These are phyloP conservation scores for Eremochloa ophiuroides DNA, from an alignment of 176 grass and related monocot species.

Conservation along the genomic window DNA sequence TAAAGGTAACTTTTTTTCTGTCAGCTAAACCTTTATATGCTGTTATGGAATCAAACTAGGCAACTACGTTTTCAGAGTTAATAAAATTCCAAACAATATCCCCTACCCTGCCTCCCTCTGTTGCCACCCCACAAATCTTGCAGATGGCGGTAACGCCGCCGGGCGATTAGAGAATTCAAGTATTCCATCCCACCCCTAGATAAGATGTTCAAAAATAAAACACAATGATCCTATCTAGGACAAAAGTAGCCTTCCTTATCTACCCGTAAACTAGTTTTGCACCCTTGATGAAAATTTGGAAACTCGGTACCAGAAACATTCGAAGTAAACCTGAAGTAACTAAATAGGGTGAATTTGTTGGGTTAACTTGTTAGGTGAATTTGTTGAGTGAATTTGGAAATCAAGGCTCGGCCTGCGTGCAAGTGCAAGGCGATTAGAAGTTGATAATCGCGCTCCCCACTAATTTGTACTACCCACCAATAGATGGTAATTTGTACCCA, in stretches of 20 bases:
- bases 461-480: too few relatives aligned
- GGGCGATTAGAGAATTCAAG: not conserved
- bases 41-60: not conserved
- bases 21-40: not conserved
- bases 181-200: not conserved
- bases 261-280: not conserved
- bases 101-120: not conserved
- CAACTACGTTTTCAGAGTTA: not conserved
- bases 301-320: not conserved
- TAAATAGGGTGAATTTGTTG: not conserved
- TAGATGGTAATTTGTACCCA: not conserved
- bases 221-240: not conserved
- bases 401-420: not conserved
- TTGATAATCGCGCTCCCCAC: not conserved
- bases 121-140: not conserved
- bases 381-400: too few relatives aligned
- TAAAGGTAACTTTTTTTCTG: not conserved
- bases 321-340: not conserved
- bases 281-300: not conserved
- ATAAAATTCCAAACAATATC: not conserved
- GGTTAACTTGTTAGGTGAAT: too few relatives aligned
- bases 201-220: not conserved
- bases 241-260: not conserved
- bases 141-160: not conserved
- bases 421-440: not conserved